phyloP scores from a whole-genome alignment of 2,329 filamentous ascomycete species.

The Akanthomyces lecanii region DNA sequence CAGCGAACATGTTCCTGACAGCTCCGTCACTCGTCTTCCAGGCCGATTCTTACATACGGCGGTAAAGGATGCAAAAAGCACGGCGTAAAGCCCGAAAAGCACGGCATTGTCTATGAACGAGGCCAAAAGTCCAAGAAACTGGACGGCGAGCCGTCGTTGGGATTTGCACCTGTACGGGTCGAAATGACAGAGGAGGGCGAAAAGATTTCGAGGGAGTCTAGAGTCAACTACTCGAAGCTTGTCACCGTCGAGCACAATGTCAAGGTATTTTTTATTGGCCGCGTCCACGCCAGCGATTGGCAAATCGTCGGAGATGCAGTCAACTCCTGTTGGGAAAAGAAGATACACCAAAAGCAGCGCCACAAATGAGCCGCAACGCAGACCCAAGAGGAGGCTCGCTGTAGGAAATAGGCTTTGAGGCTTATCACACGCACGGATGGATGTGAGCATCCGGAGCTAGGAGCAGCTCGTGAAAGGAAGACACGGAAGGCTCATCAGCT shows the following conservation, averaged over 20 bases:
- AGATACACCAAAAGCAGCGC: conserved; percentile 34
- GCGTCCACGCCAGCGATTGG: conserved; percentile 37
- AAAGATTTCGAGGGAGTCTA: conserved; percentile 45
- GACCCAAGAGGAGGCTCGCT: not conserved
- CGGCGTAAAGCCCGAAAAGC: conserved; percentile 49
- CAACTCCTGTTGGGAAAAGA: conserved; percentile 46
- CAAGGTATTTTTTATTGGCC: conserved; percentile 54
- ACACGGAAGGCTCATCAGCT: not conserved
- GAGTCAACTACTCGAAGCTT: conserved; percentile 55
- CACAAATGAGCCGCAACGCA: conserved; percentile 10
- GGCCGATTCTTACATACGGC: conserved; percentile 54
- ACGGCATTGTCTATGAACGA: conserved; percentile 48
- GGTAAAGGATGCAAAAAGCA: conserved; percentile 47
- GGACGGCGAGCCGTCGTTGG: conserved; percentile 42
- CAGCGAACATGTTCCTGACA: not conserved
- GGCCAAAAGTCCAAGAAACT: conserved; percentile 31
- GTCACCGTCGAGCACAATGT: conserved; percentile 55
- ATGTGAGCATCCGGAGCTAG: not conserved
- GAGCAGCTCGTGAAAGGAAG: not conserved
- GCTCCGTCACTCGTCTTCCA: conserved; percentile 24
- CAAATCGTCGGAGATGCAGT: conserved; percentile 42
- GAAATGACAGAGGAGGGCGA: conserved; percentile 41
- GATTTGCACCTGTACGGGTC: conserved; percentile 44
- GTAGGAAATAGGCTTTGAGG: not conserved
- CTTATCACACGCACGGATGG: not conserved